A percentile compares a stretch with the other conserved stretches of the same genome.
These are phyloP conservation scores for Monilinia aucupariae DNA, from an alignment of 2,329 filamentous ascomycete genomes.

Conservation along the genomic window DNA sequence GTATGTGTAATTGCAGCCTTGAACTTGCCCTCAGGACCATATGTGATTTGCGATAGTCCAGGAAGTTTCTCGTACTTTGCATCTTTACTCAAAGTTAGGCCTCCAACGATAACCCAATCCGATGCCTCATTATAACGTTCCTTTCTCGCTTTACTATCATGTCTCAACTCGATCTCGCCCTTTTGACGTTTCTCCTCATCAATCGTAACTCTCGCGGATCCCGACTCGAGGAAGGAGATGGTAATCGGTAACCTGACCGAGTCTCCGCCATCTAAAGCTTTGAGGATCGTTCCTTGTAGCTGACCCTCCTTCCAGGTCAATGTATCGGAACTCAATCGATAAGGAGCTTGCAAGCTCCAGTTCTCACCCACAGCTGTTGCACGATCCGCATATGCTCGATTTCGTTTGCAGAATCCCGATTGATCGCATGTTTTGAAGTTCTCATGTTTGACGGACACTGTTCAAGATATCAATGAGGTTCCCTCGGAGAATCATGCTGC, in stretches of 20 bases:
- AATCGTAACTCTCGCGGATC: conserved; percentile 77
- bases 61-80: conserved; percentile 65
- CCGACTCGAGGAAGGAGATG: conserved; percentile 84
- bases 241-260: conserved; percentile 76
- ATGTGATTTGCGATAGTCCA: conserved; percentile 67
- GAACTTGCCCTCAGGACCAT: conserved; percentile 69
- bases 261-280: conserved; percentile 64
- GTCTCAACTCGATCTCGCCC: conserved; percentile 80
- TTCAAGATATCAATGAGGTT: conserved; percentile 17
- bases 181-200: conserved; percentile 89
- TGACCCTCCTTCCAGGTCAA: conserved; percentile 73
- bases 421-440: conserved; percentile 97
- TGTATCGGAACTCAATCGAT: conserved; percentile 66
- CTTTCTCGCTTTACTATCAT: conserved; percentile 78
- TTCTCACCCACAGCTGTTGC: conserved; percentile 57
- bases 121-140: conserved; percentile 91
- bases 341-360: conserved; percentile 66
- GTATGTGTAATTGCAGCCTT: conserved; percentile 78
- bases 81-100: conserved; percentile 64
- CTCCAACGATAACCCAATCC: conserved; percentile 80
- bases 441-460: conserved; percentile 85
- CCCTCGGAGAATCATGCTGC: neutral
- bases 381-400: conserved; percentile 80
- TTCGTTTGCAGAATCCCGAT: conserved; percentile 95
- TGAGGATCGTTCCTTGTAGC: conserved; percentile 74